Base-by-base conservation (phyloP, 2,329 filamentous ascomycete genomes). In the Trichophyton benhamiae region DNA sequence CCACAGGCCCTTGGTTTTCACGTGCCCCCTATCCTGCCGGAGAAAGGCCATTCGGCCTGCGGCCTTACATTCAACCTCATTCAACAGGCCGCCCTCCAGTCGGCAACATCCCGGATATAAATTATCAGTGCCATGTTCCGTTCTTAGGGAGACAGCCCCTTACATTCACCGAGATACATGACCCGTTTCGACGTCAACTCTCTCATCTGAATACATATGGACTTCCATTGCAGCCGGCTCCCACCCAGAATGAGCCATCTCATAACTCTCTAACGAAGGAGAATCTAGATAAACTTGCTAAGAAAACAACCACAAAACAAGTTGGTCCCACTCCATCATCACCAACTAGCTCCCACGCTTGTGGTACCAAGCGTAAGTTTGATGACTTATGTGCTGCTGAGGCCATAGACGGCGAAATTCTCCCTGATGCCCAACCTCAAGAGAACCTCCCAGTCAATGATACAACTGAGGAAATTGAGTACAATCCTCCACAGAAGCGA, bases 401-500 rank as follows among this genome's bases (percentile, higher is more conserved):
- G 5, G 22, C 44, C 4, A 46, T 57, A 61, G 27, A 15, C 22
- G 33, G 59, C 59, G 33, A 55, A 20, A 15, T 36, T 55, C 49
- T 61, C n/a, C 61, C 58, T 11, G 55, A 63, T 36, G 58, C 61
- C 6, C 61, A 62, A 15, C 58, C 49, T 25, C 58, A 38, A 41
- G 38, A 61, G 1, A 20, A 8, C 11, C 9, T 42, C 9, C n/a
- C 41, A n/a, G 9, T 1, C n/a, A 13, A 6, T 4, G 53, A 58
- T 15, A 11, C 9, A 42, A 64, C 13, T 33, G 59, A 20, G 58
- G 65, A 55, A 49, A 62, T 3, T 15, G 57, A 57, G 41, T 63
- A 63, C 20, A 62, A 22, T 42, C 58, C 41, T 11, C 58, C 58
- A 27, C 38, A 59, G 13, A 74, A 76, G 61, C 69, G 69, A 41